Evolutionary conservation across 1,284 basidiomycete genomes (phyloP).

Genomic region (Ustanciosporium gigantosporum): DNA sequence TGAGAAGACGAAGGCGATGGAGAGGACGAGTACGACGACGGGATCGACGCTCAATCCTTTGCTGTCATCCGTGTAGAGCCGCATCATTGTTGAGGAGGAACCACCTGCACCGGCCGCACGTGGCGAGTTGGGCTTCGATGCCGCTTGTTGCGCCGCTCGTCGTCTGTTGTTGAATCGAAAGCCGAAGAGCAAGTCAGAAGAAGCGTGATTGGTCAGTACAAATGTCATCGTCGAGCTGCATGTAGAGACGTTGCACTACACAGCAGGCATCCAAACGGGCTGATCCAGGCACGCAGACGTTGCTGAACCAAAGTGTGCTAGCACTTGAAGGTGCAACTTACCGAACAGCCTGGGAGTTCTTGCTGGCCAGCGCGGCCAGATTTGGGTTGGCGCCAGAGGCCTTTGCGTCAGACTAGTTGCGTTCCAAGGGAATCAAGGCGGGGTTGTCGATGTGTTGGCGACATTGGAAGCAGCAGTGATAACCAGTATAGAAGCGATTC

Average conservation of each 20-base stretch:
- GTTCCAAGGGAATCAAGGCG: too few relatives aligned
- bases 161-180: conserved; percentile 59
- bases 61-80: conserved; percentile 91
- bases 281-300: too few relatives aligned
- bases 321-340: too few relatives aligned
- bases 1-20: conserved; percentile 94
- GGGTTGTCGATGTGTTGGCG: too few relatives aligned
- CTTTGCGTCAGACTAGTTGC: conserved; percentile 35
- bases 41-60: conserved; percentile 97
- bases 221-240: too few relatives aligned
- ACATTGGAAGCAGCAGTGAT: too few relatives aligned
- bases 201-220: too few relatives aligned
- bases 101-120: conserved; percentile 94
- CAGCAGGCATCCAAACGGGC: too few relatives aligned
- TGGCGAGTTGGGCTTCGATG: conserved; percentile 79
- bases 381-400: conserved; percentile 39
- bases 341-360: conserved; percentile 43
- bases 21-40: conserved; percentile 94
- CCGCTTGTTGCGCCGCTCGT: conserved; percentile 71
- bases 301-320: too few relatives aligned
- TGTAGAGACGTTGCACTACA: too few relatives aligned
- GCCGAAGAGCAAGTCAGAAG: background rate
- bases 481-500: too few relatives aligned
- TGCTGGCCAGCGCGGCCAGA: conserved; percentile 45
- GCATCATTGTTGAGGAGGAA: conserved; percentile 95